Base-by-base conservation (phyloP, 2,329 filamentous ascomycete genomes). In the Ophiostoma piceae region DNA sequence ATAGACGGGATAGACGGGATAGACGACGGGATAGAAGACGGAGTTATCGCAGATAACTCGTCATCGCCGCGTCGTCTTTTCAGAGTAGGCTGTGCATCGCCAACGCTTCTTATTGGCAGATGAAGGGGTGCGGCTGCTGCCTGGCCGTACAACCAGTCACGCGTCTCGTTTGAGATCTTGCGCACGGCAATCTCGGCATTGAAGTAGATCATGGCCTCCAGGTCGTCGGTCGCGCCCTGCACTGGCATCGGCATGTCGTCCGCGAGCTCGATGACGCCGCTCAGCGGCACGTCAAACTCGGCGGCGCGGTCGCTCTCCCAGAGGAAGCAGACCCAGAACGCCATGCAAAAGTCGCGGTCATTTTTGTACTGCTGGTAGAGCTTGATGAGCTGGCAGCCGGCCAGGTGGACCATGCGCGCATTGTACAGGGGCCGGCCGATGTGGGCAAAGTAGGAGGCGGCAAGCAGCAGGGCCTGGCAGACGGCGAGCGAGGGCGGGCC, bases 271-370 rank as follows among this genome's bases (percentile, higher is more conserved):
- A 80, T 78, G 69, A 80, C 77, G 35, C 79, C 79, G 37, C 77
- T 80, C 41, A 78, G 75, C 29, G 74, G 72, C 11, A 77, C 71
- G 68, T 80, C 77, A 71, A 92, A 82, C 76, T 92, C 89, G 11
- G 90, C 89, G 16, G 90, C 81, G 39, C 91, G 87, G 76, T 92
- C 90, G 76, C 89, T 64, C 16, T 47, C 43, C 43, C 43, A 47
- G 16, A 47, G 43, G 19, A 47, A 47, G 16, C 43, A 47, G 4
- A 47, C 43, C 43, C 43, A 47, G 16, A 47, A 47, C 1, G 43
- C 43, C 4, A 47, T 47, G 16, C 43, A 19, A 47, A 47, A 82
- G 22, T 82, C 76, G 72, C 87, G 83, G 11, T 29, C 67, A 4
- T 54, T 19, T 12, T 11, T 22, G 11, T 8, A 16, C n/a, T 22